A percentile compares a stretch with the other conserved stretches of the same genome.
Evolutionary conservation across 2,329 filamentous ascomycete genomes (phyloP).

Genomic region (Fusarium phyllophilum): DNA sequence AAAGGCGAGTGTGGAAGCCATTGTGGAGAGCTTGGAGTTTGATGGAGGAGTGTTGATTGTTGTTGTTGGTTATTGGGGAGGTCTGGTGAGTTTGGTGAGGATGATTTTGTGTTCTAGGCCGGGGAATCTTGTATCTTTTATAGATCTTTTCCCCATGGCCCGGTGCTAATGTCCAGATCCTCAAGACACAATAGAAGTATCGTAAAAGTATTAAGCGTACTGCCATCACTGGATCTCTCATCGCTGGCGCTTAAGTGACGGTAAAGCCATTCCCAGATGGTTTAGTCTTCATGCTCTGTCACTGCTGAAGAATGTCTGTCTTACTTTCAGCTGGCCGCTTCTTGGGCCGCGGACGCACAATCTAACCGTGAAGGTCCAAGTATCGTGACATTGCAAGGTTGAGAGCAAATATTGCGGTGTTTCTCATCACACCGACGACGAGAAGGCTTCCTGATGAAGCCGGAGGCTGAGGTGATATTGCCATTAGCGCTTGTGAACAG

Average conservation of each 20-base stretch:
- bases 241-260: neutral
- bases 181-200: no score
- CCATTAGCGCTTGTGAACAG: neutral
- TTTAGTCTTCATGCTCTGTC: neutral
- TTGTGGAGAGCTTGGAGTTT: neutral
- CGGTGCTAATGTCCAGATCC: neutral
- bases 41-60: neutral
- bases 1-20: neutral
- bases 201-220: no score
- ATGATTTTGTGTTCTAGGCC: neutral
- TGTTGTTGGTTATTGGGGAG: neutral
- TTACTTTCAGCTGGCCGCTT: neutral
- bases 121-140: neutral
- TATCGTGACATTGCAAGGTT: neutral
- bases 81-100: neutral
- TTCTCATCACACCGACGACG: neutral
- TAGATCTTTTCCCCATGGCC: neutral
- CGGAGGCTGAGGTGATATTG: neutral
- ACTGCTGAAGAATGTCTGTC: neutral
- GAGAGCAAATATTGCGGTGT: neutral
- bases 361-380: neutral
- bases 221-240: no score
- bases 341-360: accelerated
- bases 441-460: no score
- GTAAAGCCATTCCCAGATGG: neutral